Conservation (phyloP, 345 rosid genomes). For the Ricinus communis region DNA sequence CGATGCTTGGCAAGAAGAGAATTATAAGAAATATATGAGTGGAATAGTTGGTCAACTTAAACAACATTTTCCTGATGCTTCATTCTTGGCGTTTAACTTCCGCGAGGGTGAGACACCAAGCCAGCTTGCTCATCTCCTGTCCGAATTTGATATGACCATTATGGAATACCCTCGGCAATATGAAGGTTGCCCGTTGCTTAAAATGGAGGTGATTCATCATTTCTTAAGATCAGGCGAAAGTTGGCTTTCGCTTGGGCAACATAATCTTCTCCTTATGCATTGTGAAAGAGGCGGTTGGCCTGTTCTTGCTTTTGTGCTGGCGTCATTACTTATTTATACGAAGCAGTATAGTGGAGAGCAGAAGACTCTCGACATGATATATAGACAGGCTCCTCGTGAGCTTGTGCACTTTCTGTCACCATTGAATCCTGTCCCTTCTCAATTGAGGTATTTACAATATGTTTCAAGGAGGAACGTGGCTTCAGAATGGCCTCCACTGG, state of each 20-base stretch:
- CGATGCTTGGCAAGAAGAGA: conserved; percentile 61
- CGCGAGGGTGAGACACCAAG: conserved; percentile 68
- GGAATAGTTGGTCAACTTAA: conserved; percentile 69
- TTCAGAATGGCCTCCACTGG: conserved; percentile 91
- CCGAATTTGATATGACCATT: conserved; percentile 73
- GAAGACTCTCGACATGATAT: conserved; percentile 89
- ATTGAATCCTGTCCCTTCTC: conserved; percentile 85
- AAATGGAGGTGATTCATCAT: conserved; percentile 88
- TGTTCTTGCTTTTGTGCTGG: conserved; percentile 78
- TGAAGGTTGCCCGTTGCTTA: conserved; percentile 81
- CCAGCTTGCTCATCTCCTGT: conserved; percentile 53
- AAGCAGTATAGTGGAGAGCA: conserved; percentile 83
- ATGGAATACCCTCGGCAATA: conserved; percentile 98
- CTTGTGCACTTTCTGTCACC: conserved; percentile 75
- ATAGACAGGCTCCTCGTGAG: conserved; percentile 88
- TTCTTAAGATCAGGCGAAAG: conserved; percentile 89
- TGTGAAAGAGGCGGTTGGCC: conserved; percentile 93
- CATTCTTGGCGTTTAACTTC: conserved; percentile 83
- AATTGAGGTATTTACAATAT: conserved; percentile 81
- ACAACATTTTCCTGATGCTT: conserved; percentile 75
- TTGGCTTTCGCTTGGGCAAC: conserved; percentile 86
- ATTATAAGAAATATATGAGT: conserved; percentile 58
- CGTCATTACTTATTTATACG: conserved; percentile 74
- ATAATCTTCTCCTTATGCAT: conserved; percentile 80
- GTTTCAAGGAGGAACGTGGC: conserved; percentile 86